Conservation (phyloP, 129 eudicot genomes). For the Ambrosia artemisiifolia region DNA sequence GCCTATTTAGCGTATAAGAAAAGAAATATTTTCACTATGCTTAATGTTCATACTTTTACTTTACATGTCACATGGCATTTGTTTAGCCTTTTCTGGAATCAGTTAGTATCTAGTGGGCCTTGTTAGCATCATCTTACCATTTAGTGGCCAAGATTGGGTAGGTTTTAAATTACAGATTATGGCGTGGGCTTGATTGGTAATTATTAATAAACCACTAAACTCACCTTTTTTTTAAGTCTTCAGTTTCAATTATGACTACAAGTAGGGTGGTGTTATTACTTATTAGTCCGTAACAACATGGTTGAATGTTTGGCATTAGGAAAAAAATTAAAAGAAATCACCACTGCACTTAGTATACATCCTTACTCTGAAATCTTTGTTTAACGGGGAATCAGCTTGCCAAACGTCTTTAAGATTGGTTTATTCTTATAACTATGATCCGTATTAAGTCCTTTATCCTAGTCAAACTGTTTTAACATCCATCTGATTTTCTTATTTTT, state of each 20-base stretch:
- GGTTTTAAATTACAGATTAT: neutral
- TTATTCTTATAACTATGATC: neutral
- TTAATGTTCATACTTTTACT: neutral
- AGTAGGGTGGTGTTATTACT: too few relatives aligned
- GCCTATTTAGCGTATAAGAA: neutral
- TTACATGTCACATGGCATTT: constrained; percentile 12
- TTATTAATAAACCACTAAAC: neutral
- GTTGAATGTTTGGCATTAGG: neutral
- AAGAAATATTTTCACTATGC: neutral
- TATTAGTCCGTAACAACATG: neutral
- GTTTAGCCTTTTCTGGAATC: constrained; percentile 2
- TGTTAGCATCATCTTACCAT: neutral
- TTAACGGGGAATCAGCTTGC: neutral
- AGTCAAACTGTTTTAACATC: neutral
- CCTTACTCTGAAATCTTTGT: neutral
- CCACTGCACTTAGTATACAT: neutral
- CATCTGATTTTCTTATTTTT: neutral
- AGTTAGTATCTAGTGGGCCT: neutral
- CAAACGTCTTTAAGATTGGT: constrained; percentile 6
- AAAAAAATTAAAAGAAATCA: neutral
- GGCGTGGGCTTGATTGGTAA: neutral
- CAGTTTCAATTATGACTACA: too few relatives aligned
- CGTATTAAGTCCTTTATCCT: neutral
- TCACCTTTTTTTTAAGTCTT: neutral
- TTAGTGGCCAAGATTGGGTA: constrained; percentile 7